phyloP scores from a whole-genome alignment of 306 rosid species.

The Crotalaria pallida region DNA sequence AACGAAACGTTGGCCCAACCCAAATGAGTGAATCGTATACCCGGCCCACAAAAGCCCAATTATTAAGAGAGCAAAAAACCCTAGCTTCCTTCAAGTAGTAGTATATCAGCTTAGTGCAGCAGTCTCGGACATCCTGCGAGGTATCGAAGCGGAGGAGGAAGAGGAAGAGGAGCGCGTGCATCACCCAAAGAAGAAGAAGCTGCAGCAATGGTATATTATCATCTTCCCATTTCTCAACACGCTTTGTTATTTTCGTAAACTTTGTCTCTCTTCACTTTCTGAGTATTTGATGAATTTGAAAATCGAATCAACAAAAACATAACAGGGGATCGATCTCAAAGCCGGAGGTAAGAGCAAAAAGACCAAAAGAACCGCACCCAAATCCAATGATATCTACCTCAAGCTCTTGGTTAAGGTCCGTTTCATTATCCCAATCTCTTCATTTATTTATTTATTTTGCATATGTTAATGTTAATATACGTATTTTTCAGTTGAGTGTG shows the following conservation, averaged over 20 bases:
- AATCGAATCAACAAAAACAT: too few relatives aligned
- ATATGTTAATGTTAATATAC: too few relatives aligned
- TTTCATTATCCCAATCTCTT: too few relatives aligned
- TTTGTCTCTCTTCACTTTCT: background rate
- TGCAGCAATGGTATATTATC: constrained; percentile 29
- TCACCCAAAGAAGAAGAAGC: too few relatives aligned
- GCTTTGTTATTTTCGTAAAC: too few relatives aligned
- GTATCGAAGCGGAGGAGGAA: background rate
- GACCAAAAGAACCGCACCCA: constrained; percentile 75
- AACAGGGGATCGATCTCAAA: constrained; percentile 48
- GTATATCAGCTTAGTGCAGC: background rate
- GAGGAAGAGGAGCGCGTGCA: too few relatives aligned
- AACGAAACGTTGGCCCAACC: too few relatives aligned
- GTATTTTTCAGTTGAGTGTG: too few relatives aligned
- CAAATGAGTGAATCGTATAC: background rate
- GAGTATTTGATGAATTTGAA: background rate
- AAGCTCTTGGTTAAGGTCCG: constrained; percentile 47
- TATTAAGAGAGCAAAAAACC: constrained; percentile 2
- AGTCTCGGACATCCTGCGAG: background rate
- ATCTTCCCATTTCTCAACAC: too few relatives aligned
- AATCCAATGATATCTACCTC: constrained; percentile 81
- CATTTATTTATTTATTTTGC: too few relatives aligned
- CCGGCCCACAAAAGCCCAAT: background rate
- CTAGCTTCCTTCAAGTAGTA: background rate
- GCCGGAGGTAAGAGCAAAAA: constrained; percentile 96